Percentiles rank a stretch among this genome's conserved stretches.
Evolutionary conservation across 495 filamentous ascomycete species (phyloP).

Genomic region (Aspergillus conjunctus): DNA sequence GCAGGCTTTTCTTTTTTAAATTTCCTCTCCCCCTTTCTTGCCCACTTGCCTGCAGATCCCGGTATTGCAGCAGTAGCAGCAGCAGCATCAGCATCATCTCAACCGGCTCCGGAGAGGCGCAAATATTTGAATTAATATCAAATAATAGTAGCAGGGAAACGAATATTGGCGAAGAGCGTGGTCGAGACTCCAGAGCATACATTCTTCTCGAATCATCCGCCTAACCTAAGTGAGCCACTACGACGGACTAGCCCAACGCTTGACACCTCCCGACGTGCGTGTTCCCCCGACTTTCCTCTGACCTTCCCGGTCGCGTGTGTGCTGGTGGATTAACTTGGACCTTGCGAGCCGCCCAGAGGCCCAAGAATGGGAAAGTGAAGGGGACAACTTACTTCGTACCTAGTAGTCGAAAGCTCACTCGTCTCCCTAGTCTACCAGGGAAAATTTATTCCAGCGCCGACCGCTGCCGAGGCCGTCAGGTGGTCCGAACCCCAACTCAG

Average conservation of each 20-base stretch:
- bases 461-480: slow-evolving; percentile 35
- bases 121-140: neutral
- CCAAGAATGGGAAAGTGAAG: neutral
- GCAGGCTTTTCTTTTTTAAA: slow-evolving; percentile 13
- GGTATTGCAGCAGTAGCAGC: neutral
- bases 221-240: slow-evolving; percentile 8
- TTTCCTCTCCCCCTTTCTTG: slow-evolving; percentile 1
- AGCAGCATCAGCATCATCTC: too few species aligned
- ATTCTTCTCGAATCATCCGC: too few species aligned
- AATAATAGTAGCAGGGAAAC: neutral
- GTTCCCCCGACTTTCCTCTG: neutral
- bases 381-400: too few species aligned
- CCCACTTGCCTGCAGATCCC: slow-evolving; percentile 10
- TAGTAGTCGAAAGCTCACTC: too few species aligned
- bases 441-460: slow-evolving; percentile 25
- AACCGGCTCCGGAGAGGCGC: neutral
- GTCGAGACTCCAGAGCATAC: too few species aligned
- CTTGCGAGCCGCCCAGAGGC: slow-evolving; percentile 2
- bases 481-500: slow-evolving; percentile 31
- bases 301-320: slow-evolving; percentile 23
- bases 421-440: too few species aligned
- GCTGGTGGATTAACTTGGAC: slow-evolving; percentile 7
- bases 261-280: neutral
- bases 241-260: slow-evolving; percentile 13
- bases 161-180: too few species aligned